These are phyloP conservation scores for Scedosporium boydii DNA, from an alignment of 2,329 filamentous ascomycete species.

Conservation along the genomic window DNA sequence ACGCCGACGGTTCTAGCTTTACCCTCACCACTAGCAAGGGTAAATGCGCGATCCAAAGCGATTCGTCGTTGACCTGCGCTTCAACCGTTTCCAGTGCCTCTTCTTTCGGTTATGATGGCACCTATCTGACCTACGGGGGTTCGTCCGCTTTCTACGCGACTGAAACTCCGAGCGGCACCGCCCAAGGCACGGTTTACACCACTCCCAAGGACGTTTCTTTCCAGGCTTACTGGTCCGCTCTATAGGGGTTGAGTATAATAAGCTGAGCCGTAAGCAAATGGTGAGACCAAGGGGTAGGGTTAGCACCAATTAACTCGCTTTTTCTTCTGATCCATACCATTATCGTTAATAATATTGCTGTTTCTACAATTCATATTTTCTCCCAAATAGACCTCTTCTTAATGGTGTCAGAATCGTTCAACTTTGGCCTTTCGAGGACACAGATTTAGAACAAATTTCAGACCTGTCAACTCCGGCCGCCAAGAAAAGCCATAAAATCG, in stretches of 20 bases:
- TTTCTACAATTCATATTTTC: no score
- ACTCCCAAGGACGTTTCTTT: constrained; percentile 12
- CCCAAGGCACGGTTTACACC: constrained; percentile 15
- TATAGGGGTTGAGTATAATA: neutral
- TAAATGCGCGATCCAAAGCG: constrained; percentile 11
- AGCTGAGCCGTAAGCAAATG: no score
- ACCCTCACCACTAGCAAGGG: constrained; percentile 17
- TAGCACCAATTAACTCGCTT: no score
- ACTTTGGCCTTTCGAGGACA: no score
- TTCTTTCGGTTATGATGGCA: constrained; percentile 17
- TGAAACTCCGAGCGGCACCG: constrained; percentile 13
- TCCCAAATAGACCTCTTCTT: no score
- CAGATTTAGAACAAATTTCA: no score
- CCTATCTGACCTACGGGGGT: constrained; percentile 14
- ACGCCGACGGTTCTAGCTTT: constrained; percentile 12
- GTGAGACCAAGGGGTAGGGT: no score
- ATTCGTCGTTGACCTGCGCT: constrained; percentile 12
- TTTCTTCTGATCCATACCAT: no score
- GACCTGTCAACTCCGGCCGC: no score
- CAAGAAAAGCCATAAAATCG: no score
- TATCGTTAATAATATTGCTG: no score
- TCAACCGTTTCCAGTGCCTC: constrained; percentile 10
- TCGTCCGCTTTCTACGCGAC: constrained; percentile 14
- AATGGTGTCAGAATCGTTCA: no score
- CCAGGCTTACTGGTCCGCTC: constrained; percentile 14